Evolutionary conservation across 306 rosid genomes (phyloP), one percentile per base, ranked within the genome.

Genomic region (Glycyrrhiza uralensis): DNA sequence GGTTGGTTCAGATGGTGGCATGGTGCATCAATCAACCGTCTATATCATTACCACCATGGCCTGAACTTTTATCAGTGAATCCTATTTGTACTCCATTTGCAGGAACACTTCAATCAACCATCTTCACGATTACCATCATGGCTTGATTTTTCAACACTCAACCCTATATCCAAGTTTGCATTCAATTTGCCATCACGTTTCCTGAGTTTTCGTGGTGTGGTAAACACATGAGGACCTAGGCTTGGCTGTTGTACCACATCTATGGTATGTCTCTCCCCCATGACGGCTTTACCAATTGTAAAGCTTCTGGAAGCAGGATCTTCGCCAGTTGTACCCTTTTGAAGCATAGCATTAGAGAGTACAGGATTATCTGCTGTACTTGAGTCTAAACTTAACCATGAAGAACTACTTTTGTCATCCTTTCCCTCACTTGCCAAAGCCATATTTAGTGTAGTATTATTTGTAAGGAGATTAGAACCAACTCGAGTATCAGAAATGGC

Each of bases 381-480:
- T 38, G 96, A 85, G 82, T 93, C 92, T 72, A 87, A 80, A 77
- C 90, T 82, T 51, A 89, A 69, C 92, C 97, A 88, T 17, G 92
- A 85, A 32, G 83, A 75, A 44, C 50, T 76, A 61, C 90, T 81
- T 45, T 76, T 49, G 71, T 83, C 89, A 36, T 87, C 85, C 63
- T 73, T 85, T 52, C 75, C 85, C 69, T 79, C 86, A 72, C 73
- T 70, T 23, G 61, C 75, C 57, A 80, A 69, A 59, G 72, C 79
- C 73, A 82, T 78, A 82, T 82, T 85, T 51, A 66, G 72, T 19
- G 82, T 76, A 63, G 69, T 47, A 62, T 38, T 66, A 55, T 74
- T 73, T 26, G 28, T 77, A 29, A 64, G 83, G 46, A 72, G 69
- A 55, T 38, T 63, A 50, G 67, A 63, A 74, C 77, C 79, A 19